Evolutionary conservation across 2,329 filamentous ascomycete genomes (phyloP).

Genomic region (Colletotrichum liaoningense): DNA sequence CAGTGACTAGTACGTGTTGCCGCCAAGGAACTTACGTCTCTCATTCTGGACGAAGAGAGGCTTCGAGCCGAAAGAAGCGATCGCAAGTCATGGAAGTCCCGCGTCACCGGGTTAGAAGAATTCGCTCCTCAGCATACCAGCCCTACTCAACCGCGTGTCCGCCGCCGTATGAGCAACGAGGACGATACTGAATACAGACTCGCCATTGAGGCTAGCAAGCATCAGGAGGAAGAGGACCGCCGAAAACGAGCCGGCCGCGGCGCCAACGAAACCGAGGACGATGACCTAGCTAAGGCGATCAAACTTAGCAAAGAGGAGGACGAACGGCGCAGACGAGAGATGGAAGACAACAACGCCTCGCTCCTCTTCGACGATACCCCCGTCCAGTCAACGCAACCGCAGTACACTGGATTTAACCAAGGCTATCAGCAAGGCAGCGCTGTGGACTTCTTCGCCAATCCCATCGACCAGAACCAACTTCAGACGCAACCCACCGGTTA

Average conservation of each 20-base stretch:
- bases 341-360: constrained; percentile 86
- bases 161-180: constrained; percentile 66
- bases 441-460: constrained; percentile 98
- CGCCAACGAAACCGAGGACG: constrained; percentile 71
- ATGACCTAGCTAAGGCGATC: constrained; percentile 94
- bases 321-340: constrained; percentile 84
- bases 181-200: constrained; percentile 92
- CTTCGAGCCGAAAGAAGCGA: constrained; percentile 90
- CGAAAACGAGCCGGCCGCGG: constrained; percentile 75
- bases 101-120: constrained; percentile 93
- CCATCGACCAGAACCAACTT: constrained; percentile 81
- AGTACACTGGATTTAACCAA: constrained; percentile 92
- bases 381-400: constrained; percentile 65
- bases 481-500: constrained; percentile 86
- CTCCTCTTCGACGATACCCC: constrained; percentile 90
- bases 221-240: constrained; percentile 91
- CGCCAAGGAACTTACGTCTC: constrained; percentile 92
- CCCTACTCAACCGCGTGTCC: constrained; percentile 50
- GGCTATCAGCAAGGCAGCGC: constrained; percentile 97
- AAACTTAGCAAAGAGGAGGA: constrained; percentile 96
- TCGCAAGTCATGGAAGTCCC: constrained; percentile 95
- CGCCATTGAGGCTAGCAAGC: constrained; percentile 94
- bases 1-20: constrained; percentile 82
- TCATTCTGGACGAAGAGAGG: constrained; percentile 94
- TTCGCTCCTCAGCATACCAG: constrained; percentile 63